Evolutionary conservation across 1,139 yeast genomes (phyloP).

Genomic region (Blastobotrys petasosporus): DNA sequence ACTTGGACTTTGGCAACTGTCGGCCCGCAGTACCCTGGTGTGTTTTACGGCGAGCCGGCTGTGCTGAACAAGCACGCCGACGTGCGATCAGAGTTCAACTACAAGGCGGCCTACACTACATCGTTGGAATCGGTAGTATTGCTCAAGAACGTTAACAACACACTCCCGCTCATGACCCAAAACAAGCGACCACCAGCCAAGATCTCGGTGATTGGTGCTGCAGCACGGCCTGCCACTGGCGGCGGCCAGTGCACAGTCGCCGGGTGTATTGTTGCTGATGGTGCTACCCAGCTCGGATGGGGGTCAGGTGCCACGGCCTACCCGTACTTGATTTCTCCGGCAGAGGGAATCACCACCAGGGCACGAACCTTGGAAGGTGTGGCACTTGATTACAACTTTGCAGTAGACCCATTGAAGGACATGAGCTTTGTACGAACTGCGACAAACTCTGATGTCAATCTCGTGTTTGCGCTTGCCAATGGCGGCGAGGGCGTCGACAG

Average conservation of each 20-base stretch:
- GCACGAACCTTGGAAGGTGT: constrained; percentile 18
- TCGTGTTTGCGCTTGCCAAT: constrained; percentile 42
- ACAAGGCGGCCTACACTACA: constrained; percentile 45
- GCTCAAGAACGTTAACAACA: constrained; percentile 46
- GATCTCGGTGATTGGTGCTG: constrained; percentile 5
- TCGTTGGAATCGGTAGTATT: constrained; percentile 55
- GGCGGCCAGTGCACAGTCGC: constrained; percentile 44
- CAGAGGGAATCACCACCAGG: constrained; percentile 28
- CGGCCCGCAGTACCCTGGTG: constrained; percentile 44
- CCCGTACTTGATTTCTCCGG: constrained; percentile 52
- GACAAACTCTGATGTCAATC: constrained; percentile 46
- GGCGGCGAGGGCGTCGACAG: constrained; percentile 62
- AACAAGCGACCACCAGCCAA: constrained; percentile 40
- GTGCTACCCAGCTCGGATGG: constrained; percentile 38
- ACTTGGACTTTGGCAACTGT: constrained; percentile 54
- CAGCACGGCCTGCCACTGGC: constrained; percentile 31
- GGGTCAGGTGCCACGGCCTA: constrained; percentile 45
- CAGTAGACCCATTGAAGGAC: constrained; percentile 36
- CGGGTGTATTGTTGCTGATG: constrained; percentile 17
- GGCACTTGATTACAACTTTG: constrained; percentile 22
- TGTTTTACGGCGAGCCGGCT: constrained; percentile 48
- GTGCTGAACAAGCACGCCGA: constrained; percentile 54
- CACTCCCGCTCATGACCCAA: constrained; percentile 42
- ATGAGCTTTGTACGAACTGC: constrained; percentile 40
- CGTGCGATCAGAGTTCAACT: constrained; percentile 47